Evolutionary conservation across 257 asterid genomes (phyloP).

Genomic region (Avicennia marina): DNA sequence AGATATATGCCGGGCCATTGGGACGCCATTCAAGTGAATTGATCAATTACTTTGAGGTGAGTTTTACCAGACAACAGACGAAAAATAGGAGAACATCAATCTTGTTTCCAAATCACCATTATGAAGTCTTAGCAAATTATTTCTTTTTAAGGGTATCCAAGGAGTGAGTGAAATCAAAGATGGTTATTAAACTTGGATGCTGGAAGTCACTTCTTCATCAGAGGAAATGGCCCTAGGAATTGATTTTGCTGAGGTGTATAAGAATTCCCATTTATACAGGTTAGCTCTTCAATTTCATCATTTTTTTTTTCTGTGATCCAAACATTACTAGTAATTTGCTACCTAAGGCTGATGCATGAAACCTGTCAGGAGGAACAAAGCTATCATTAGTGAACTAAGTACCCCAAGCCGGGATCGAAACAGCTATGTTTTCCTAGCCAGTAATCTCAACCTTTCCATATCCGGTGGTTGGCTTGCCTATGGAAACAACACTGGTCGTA

Average conservation of each 20-base stretch:
- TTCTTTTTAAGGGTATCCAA: constrained; percentile 27
- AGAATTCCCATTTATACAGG: constrained; percentile 44
- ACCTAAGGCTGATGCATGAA: not conserved
- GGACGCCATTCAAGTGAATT: constrained; percentile 46
- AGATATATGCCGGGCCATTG: constrained; percentile 66
- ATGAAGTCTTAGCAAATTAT: too few relatives aligned
- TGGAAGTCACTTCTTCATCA: constrained; percentile 45
- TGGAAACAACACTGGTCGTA: constrained; percentile 59
- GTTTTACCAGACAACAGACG: too few relatives aligned
- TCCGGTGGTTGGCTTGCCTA: constrained; percentile 49
- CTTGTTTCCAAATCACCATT: too few relatives aligned
- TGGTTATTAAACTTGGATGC: constrained; percentile 69
- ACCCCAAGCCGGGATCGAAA: constrained; percentile 32
- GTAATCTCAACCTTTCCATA: constrained; percentile 39
- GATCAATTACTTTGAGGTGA: constrained; percentile 52
- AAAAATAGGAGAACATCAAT: too few relatives aligned
- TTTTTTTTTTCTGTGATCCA: not conserved
- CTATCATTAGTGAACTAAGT: constrained; percentile 37
- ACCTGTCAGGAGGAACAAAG: constrained; percentile 40
- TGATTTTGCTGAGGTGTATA: constrained; percentile 38
- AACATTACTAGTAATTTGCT: too few relatives aligned
- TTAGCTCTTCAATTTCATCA: not conserved
- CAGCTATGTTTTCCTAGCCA: constrained; percentile 35
- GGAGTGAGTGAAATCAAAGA: constrained; percentile 45
- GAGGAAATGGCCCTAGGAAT: constrained; percentile 38